phyloP scores from a whole-genome alignment of 208 protist genomes.

The Crithidia mellificae region DNA sequence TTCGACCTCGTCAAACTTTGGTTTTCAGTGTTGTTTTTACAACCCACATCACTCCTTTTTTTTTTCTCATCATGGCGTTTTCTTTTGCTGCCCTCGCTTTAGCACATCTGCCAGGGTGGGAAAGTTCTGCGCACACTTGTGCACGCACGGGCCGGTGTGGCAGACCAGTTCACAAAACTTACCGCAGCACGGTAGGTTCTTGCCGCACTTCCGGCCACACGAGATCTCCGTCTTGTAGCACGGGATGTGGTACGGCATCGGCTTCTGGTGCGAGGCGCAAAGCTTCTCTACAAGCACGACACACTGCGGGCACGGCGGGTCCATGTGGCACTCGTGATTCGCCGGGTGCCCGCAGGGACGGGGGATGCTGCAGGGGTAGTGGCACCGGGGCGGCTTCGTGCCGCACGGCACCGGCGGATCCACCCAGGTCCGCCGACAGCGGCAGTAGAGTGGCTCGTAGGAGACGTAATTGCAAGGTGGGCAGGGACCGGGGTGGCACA shows the following conservation, averaged over 20 bases:
- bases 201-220: constrained; percentile 80
- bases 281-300: constrained; percentile 76
- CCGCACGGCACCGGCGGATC: constrained; percentile 91
- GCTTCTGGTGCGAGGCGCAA: constrained; percentile 77
- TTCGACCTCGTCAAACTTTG: too few relatives aligned
- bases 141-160: constrained; percentile 74
- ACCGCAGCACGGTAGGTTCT: constrained; percentile 74
- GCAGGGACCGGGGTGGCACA: constrained; percentile 88
- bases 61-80: neutral
- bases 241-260: constrained; percentile 70
- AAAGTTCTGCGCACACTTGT: constrained; percentile 55
- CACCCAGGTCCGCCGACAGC: constrained; percentile 80
- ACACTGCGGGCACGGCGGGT: constrained; percentile 74
- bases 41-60: too few relatives aligned
- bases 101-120: constrained; percentile 40
- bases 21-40: too few relatives aligned
- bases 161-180: constrained; percentile 67
- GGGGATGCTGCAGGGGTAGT: constrained; percentile 69
- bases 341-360: constrained; percentile 86
- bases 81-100: constrained; percentile 12
- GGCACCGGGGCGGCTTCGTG: constrained; percentile 81
- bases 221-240: constrained; percentile 65
- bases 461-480: constrained; percentile 61
- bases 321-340: constrained; percentile 82
- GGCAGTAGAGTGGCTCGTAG: constrained; percentile 88